Conservation (phyloP, 768 basidiomycete species). For the Crucibulum laeve region DNA sequence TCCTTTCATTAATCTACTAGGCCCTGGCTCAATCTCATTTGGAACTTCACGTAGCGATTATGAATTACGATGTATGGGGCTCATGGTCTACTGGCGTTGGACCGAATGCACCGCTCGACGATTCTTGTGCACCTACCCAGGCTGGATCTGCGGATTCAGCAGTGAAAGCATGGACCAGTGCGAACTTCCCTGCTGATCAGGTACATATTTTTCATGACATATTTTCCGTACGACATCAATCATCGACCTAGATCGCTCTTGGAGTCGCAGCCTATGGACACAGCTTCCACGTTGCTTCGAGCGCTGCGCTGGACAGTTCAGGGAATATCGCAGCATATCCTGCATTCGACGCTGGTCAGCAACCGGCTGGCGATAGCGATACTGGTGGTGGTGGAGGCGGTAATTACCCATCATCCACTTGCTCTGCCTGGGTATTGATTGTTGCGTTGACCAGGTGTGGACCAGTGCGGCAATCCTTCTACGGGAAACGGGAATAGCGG, state of each 20-base stretch:
- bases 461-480: slow-evolving; percentile 43
- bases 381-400: slow-evolving; percentile 7
- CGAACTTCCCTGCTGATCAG: slow-evolving; percentile 65
- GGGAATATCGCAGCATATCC: slow-evolving; percentile 40
- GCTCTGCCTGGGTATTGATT: too few species aligned
- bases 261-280: slow-evolving; percentile 84
- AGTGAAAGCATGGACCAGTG: slow-evolving; percentile 66
- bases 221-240: not conserved
- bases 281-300: slow-evolving; percentile 50
- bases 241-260: slow-evolving; percentile 53
- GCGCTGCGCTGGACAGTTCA: slow-evolving; percentile 31
- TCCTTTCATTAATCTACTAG: not conserved
- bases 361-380: slow-evolving; percentile 46
- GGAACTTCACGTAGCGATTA: slow-evolving; percentile 36
- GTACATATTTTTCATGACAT: slow-evolving; percentile 8
- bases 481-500: slow-evolving; percentile 39
- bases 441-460: slow-evolving; percentile 19
- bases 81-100: slow-evolving; percentile 58
- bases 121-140: slow-evolving; percentile 65
- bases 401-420: not conserved
- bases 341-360: slow-evolving; percentile 38
- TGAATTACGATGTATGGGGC: slow-evolving; percentile 60
- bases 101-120: slow-evolving; percentile 80
- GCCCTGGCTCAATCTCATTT: not conserved
- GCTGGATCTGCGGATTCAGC: slow-evolving; percentile 72